These are phyloP conservation scores for Microascus cirrosus DNA, from an alignment of 2,329 filamentous ascomycete genomes.

Conservation along the genomic window DNA sequence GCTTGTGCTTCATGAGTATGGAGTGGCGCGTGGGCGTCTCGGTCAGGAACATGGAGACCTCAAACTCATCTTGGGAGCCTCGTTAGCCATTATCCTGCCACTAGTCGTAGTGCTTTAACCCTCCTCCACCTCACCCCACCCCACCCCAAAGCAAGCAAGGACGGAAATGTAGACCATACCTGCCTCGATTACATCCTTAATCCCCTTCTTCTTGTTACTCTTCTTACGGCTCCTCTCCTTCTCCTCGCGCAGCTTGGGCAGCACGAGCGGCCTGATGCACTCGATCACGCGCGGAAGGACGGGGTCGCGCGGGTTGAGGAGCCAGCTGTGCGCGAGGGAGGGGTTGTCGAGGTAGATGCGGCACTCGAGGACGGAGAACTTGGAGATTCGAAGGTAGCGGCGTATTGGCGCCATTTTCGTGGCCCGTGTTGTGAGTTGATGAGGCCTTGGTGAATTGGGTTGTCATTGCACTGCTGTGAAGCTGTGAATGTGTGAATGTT, in stretches of 20 bases:
- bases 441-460: neutral
- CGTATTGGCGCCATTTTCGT: constrained; percentile 70
- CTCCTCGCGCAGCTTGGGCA: constrained; percentile 87
- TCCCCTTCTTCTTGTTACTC: constrained; percentile 59
- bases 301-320: constrained; percentile 65
- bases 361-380: constrained; percentile 90
- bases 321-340: constrained; percentile 68
- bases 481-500: neutral
- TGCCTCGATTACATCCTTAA: constrained; percentile 79
- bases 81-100: neutral
- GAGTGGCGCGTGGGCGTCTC: constrained; percentile 79
- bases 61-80: constrained; percentile 66
- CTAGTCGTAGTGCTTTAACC: neutral
- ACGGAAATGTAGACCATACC: constrained; percentile 35
- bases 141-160: neutral
- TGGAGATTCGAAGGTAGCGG: constrained; percentile 82
- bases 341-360: constrained; percentile 94
- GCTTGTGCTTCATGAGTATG: constrained; percentile 75
- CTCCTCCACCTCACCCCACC: no score
- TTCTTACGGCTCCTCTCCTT: constrained; percentile 46
- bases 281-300: constrained; percentile 75
- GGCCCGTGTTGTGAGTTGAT: neutral
- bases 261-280: constrained; percentile 71
- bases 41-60: constrained; percentile 87
- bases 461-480: neutral